Base-by-base conservation (phyloP, 495 filamentous ascomycete genomes). In the Penicillium soppii region DNA sequence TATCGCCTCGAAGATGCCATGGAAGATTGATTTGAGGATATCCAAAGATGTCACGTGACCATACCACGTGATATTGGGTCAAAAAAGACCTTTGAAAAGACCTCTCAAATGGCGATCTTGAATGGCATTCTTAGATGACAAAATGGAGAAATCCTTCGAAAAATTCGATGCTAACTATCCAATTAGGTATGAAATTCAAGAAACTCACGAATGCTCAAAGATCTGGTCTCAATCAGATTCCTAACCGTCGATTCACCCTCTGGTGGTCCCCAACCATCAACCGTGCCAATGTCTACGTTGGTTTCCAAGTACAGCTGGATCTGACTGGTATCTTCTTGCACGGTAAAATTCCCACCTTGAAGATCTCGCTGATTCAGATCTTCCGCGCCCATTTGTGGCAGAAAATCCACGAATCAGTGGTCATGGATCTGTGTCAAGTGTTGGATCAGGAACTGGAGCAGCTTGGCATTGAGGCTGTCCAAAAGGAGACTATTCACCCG, bases 321-420 rank as follows among this genome's bases (percentile, higher is more conserved):
- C 75, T 99, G 49, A 99, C 95, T 15, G 95, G 95, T 69, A 99
- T 99, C 59, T 99, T 99, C 83, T 81, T 99, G 60, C 95, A 99
- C 78, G 95, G 95, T 57, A 99, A 99, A 72, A 99, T 99, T 63
- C 95, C 95, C 4, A 99, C 95, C 0, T 69, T 99, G 43, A 99
- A 99, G 79, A 99, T 99, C 51, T 96, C 91, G 2, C 73, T 99
- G 45, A 99, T 99, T 58, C 95, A 99, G 71, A 99, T 99, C 57
- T 99, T 99, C 88, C 89, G 95, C 61, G 95, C 95, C 43, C 95
- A 99, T 81, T 86, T 99, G 79, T 99, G 95, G 95, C 95, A 99
- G 70, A 99, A 99, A 79, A 97, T 99, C 43, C 95, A 99, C 72
- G 95, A 99, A 70, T 95, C 90, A 20, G 94, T 99, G 7, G 92